Evolutionary conservation across 441 rosid genomes (phyloP).

Genomic region (Populus trichocarpa): DNA sequence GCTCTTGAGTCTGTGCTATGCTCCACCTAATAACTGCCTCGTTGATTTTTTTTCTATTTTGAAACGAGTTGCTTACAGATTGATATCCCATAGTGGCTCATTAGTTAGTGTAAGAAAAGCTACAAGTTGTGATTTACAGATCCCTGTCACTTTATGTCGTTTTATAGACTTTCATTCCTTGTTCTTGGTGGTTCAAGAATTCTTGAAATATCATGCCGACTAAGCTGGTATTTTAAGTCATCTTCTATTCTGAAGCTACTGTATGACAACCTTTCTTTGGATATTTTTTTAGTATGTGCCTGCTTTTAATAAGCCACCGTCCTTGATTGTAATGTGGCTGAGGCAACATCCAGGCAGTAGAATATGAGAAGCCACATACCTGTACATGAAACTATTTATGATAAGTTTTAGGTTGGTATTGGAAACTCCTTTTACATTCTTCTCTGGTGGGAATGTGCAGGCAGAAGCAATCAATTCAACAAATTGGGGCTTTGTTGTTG

Average conservation of each 20-base stretch:
- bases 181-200: neutral
- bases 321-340: neutral
- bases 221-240: neutral
- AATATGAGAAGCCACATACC: neutral
- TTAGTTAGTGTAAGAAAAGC: slow-evolving; percentile 5
- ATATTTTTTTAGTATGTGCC: neutral
- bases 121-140: neutral
- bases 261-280: neutral
- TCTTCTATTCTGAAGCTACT: neutral
- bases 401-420: neutral
- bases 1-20: neutral
- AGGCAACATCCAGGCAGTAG: neutral
- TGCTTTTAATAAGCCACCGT: neutral
- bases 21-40: neutral
- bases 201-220: neutral
- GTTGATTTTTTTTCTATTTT: neutral
- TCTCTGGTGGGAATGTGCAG: slow-evolving; percentile 34
- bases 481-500: slow-evolving; percentile 80
- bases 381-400: neutral
- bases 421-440: slow-evolving; percentile 13
- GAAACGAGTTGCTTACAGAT: neutral
- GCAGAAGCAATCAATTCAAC: slow-evolving; percentile 92
- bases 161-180: neutral
- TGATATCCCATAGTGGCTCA: neutral
- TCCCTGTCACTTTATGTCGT: neutral